Evolutionary conservation across 257 asterid genomes (phyloP).

Genomic region (Coffea canephora): DNA sequence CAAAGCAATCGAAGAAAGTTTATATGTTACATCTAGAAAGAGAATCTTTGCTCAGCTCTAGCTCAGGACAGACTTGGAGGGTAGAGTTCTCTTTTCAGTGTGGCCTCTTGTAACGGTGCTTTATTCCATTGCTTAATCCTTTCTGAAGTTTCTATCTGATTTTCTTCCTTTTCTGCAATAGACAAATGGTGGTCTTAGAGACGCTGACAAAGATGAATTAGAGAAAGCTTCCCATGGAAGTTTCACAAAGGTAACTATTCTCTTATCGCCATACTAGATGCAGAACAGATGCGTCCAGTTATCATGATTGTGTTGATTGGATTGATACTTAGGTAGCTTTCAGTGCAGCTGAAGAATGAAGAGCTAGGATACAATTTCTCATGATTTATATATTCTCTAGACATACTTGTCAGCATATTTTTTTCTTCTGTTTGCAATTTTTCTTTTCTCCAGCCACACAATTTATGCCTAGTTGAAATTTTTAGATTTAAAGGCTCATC

Average conservation of each 20-base stretch:
- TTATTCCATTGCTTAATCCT: background rate
- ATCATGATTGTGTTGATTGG: background rate
- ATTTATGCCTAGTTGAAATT: background rate
- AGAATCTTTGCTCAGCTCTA: slow-evolving; percentile 55
- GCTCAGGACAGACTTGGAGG: slow-evolving; percentile 56
- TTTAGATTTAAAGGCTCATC: background rate
- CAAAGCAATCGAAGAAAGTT: slow-evolving; percentile 50
- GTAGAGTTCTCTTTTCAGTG: slow-evolving; percentile 27
- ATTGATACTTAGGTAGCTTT: background rate
- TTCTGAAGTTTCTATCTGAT: slow-evolving; percentile 6
- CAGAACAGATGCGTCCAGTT: background rate
- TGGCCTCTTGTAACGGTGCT: background rate
- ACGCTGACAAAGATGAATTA: slow-evolving; percentile 43
- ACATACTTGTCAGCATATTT: background rate
- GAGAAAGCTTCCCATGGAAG: slow-evolving; percentile 50
- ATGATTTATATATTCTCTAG: background rate
- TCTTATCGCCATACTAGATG: background rate
- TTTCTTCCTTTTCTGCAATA: slow-evolving; percentile 19
- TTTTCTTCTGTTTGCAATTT: background rate
- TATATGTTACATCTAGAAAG: slow-evolving; percentile 53
- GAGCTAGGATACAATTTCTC: background rate
- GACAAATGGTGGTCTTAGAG: slow-evolving; percentile 67
- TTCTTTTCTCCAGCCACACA: background rate
- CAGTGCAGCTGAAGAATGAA: background rate
- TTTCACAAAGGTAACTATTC: slow-evolving; percentile 52